Percentiles rank a stretch among this genome's conserved stretches.
These are phyloP conservation scores for Aspergillus panamensis DNA, from an alignment of 495 filamentous ascomycete genomes.

Conservation along the genomic window DNA sequence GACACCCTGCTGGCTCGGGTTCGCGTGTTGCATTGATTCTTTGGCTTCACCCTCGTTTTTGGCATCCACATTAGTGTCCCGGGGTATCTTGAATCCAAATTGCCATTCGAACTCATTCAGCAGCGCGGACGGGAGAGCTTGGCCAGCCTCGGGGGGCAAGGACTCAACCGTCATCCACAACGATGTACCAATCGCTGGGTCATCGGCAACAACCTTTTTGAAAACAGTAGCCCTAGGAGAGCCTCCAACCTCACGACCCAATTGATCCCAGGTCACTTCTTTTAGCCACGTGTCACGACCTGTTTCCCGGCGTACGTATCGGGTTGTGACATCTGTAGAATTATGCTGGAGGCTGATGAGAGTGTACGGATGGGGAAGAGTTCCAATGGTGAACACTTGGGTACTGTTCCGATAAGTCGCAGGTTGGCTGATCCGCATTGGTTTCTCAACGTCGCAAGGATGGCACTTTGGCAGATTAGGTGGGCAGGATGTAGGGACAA, in stretches of 20 bases:
- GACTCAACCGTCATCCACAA: conserved; percentile 82
- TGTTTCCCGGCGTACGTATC: conserved; percentile 70
- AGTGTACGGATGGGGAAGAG: conserved; percentile 88
- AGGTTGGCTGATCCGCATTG: conserved; percentile 56
- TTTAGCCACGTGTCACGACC: conserved; percentile 77
- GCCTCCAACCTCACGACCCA: conserved; percentile 57
- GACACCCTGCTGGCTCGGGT: conserved; percentile 46
- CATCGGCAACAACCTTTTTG: conserved; percentile 76
- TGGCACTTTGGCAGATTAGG: conserved; percentile 72
- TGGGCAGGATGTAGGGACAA: conserved; percentile 75
- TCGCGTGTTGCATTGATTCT: conserved; percentile 37
- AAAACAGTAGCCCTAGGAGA: conserved; percentile 64
- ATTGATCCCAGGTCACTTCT: conserved; percentile 65
- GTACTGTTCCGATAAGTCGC: conserved; percentile 57
- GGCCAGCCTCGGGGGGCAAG: conserved; percentile 39
- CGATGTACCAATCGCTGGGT: conserved; percentile 53
- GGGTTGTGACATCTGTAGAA: conserved; percentile 53
- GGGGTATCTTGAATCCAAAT: conserved; percentile 79
- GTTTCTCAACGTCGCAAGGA: conserved; percentile 59
- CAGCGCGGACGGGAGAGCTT: conserved; percentile 39
- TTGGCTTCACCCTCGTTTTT: conserved; percentile 50
- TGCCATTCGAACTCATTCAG: conserved; percentile 76
- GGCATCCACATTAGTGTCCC: conserved; percentile 46
- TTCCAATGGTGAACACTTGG: conserved; percentile 72
- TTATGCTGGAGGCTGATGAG: conserved; percentile 56